Base-by-base conservation (phyloP, 2,329 filamentous ascomycete genomes). In the Colletotrichum tamarilloi region DNA sequence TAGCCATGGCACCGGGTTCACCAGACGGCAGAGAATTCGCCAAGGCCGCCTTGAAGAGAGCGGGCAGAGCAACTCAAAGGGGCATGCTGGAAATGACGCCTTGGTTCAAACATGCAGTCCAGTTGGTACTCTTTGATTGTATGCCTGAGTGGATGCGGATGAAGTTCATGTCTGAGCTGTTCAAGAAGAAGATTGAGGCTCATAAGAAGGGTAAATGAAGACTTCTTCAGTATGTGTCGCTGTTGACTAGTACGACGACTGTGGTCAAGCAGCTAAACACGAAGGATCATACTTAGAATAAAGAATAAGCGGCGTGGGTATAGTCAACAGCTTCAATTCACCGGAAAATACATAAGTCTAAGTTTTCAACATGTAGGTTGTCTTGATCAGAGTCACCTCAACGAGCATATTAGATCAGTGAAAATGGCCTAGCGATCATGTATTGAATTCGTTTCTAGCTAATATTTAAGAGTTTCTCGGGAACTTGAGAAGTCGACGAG, bases 31-130 rank as follows among this genome's bases (percentile, higher is more conserved):
- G 62, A n/a, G 46, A 24, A 12, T 63, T 75, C 2, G 59, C 35
- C 1, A 55, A 72, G 5, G 68, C 77, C 11, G 35, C 79, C 19
- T 76, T 81, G 32, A 28, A 67, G 5, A 77, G 74, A 62, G 74
- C 69, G 6, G 77, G 79, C 4, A 72, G 76, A 11, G 80, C 78
- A 4, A 52, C 80, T 19, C 75, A 32, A 74, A 76, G 9, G 76
- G 76, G 76, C 72, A 75, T 63, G 76, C 32, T 35, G n/a, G 60
- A 79, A 14, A 59, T 81, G 57, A 75, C 69, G n/a, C 75, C 79
- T 3, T 76, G 46, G 62, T 55, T 64, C 28, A 35, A 5, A 28
- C 62, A 64, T 16, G 62, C 46, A 14, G 22, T 53, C n/a, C 62
- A 28, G 49, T 12, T 22, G 30, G 28, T n/a, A 28, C 30, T 63